Evolutionary conservation across 2,329 filamentous ascomycete genomes (phyloP).

Genomic region (Penicillium sp.): DNA sequence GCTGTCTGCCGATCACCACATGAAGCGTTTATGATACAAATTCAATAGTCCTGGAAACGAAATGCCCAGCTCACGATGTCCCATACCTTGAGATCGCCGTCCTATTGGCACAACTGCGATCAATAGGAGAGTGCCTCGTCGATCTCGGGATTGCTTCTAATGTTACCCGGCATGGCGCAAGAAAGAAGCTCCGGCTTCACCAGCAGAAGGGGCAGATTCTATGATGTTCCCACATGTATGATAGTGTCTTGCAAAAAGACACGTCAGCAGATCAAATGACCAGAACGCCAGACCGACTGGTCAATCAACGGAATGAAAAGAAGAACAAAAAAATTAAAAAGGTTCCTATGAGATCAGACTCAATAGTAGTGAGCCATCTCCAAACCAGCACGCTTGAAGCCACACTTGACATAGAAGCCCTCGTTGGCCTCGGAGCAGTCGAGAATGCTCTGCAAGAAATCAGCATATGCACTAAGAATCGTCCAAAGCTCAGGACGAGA

Average conservation of each 20-base stretch:
- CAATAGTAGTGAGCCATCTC: slow-evolving; percentile 96
- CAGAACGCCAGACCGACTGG: slow-evolving; percentile 14
- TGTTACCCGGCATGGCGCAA: not conserved
- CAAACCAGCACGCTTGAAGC: slow-evolving; percentile 84
- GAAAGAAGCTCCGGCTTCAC: not conserved
- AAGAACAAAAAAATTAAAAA: slow-evolving; percentile 2
- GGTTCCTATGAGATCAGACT: slow-evolving; percentile 3
- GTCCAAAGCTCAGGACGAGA: not conserved
- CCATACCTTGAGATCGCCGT: not conserved
- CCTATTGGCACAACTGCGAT: not conserved
- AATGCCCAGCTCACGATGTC: not conserved
- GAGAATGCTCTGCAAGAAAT: slow-evolving; percentile 69
- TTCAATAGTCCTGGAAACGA: not conserved
- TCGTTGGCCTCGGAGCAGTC: slow-evolving; percentile 96
- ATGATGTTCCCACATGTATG: slow-evolving; percentile 4
- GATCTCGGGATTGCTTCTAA: not conserved
- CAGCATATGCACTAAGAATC: slow-evolving; percentile 4
- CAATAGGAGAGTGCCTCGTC: not conserved
- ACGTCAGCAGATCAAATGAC: slow-evolving; percentile 11
- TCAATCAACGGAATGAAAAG: slow-evolving; percentile 1
- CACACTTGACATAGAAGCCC: slow-evolving; percentile 97
- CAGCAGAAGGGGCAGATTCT: not conserved
- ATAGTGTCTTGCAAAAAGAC: slow-evolving; percentile 1
- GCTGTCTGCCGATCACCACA: not conserved
- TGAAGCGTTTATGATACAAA: slow-evolving; percentile 1